These are phyloP conservation scores for Leptomonas pyrrhocoris DNA, from an alignment of 208 protist species.

Conservation along the genomic window DNA sequence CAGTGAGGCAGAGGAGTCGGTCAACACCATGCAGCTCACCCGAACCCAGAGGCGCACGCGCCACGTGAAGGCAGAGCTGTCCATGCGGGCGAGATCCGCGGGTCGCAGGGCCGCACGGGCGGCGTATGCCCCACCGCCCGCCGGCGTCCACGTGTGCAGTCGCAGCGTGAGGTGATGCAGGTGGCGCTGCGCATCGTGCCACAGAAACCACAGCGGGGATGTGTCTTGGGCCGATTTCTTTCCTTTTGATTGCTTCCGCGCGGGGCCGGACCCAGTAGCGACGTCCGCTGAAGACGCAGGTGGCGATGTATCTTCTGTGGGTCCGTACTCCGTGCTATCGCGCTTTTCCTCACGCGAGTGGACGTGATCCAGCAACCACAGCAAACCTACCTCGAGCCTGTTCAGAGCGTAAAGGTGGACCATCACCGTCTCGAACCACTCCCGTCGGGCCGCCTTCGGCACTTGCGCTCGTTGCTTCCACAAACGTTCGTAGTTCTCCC, in stretches of 20 bases:
- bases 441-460: conserved; percentile 33
- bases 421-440: conserved; percentile 67
- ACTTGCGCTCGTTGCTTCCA: conserved; percentile 26
- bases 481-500: conserved; percentile 25
- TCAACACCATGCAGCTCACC: conserved; percentile 2
- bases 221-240: conserved; percentile 11
- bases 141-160: conserved; percentile 25
- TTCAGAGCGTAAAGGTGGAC: conserved; percentile 28
- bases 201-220: conserved; percentile 36
- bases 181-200: conserved; percentile 42
- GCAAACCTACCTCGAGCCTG: conserved; percentile 8
- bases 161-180: conserved; percentile 40
- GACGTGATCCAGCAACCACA: conserved; percentile 27
- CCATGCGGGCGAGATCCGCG: conserved; percentile 30
- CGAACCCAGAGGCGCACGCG: conserved; percentile 28
- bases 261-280: background rate
- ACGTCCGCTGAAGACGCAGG: background rate
- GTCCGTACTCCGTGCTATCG: background rate
- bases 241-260: conserved; percentile 10
- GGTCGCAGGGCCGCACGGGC: conserved; percentile 32
- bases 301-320: background rate
- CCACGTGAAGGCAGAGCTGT: conserved; percentile 44
- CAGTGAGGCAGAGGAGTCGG: background rate
- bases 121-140: conserved; percentile 18
- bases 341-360: background rate